Evolutionary conservation across 305 asterid genomes (phyloP).

Genomic region (Solanum hybrid): DNA sequence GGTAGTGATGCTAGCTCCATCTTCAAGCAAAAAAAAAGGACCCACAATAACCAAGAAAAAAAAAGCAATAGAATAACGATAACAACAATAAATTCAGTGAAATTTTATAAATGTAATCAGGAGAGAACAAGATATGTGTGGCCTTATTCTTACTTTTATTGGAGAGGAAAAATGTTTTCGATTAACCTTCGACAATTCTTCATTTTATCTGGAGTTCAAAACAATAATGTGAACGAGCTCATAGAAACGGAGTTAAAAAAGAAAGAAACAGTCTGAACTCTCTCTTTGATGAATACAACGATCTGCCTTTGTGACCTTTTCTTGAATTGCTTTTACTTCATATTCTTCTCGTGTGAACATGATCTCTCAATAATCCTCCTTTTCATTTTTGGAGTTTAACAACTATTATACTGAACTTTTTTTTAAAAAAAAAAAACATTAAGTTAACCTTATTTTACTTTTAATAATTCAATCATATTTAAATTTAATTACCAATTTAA

Average conservation of each 20-base stretch:
- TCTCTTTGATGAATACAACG: neutral
- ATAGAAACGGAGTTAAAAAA: too few species aligned
- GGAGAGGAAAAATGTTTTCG: accelerated
- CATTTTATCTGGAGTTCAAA: accelerated
- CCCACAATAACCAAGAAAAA: constrained; percentile 23
- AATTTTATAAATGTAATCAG: accelerated
- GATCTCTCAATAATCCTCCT: constrained; percentile 19
- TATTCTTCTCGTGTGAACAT: constrained; percentile 24
- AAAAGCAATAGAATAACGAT: neutral
- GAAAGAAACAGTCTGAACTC: constrained; percentile 15
- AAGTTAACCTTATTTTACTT: neutral
- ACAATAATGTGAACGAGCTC: neutral
- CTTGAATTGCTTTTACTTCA: constrained; percentile 8
- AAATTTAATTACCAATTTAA: neutral
- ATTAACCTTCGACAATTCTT: neutral
- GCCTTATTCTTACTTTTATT: neutral
- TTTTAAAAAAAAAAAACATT: neutral
- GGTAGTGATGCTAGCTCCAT: constrained; percentile 21
- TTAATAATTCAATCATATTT: neutral
- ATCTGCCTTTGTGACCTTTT: constrained; percentile 16
- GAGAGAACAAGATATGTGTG: neutral
- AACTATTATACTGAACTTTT: neutral
- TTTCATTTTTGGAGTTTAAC: constrained; percentile 1
- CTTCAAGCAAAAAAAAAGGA: constrained; percentile 15
- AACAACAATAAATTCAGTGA: neutral